A percentile compares a stretch with the other conserved stretches of the same genome.
Evolutionary conservation across 768 basidiomycete genomes (phyloP).

Genomic region (Leucocoprinus birnbaumii): DNA sequence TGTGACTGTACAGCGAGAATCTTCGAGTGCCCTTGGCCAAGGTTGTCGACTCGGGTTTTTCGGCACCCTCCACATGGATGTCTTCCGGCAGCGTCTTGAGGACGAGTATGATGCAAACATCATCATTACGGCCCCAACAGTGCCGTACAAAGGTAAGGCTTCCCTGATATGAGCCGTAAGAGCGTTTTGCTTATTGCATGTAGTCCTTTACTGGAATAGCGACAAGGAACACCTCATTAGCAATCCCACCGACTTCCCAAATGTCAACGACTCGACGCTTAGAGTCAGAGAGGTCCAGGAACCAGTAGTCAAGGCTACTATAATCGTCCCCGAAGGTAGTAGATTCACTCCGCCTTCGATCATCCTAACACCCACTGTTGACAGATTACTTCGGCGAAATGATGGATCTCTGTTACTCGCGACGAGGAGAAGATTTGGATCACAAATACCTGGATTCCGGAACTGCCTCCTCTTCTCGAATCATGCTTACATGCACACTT

Average conservation of each 20-base stretch:
- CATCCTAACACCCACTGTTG: background rate
- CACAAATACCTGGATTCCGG: constrained; percentile 78
- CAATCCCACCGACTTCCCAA: constrained; percentile 96
- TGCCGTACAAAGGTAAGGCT: constrained; percentile 79
- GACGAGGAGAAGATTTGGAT: constrained; percentile 80
- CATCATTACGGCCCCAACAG: constrained; percentile 94
- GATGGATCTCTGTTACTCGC: constrained; percentile 90
- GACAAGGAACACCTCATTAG: constrained; percentile 61
- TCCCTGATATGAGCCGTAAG: no score
- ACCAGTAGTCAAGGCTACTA: constrained; percentile 89
- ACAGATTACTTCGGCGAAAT: constrained; percentile 91
- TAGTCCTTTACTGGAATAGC: constrained; percentile 70
- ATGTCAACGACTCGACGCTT: constrained; percentile 56
- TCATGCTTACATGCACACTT: constrained; percentile 80
- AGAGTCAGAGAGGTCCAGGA: constrained; percentile 82
- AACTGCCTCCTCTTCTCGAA: constrained; percentile 50
- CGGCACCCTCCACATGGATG: constrained; percentile 95
- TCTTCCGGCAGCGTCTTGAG: constrained; percentile 92
- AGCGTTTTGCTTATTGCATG: no score
- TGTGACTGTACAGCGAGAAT: constrained; percentile 88
- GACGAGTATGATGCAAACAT: constrained; percentile 96
- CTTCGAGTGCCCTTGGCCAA: constrained; percentile 91
- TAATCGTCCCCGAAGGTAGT: constrained; percentile 89
- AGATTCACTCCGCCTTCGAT: background rate
- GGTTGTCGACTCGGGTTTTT: constrained; percentile 94